Percentiles rank a stretch among this genome's conserved stretches.
Conservation (phyloP, 2,329 filamentous ascomycete genomes). For the Leptodontidium sp. region DNA sequence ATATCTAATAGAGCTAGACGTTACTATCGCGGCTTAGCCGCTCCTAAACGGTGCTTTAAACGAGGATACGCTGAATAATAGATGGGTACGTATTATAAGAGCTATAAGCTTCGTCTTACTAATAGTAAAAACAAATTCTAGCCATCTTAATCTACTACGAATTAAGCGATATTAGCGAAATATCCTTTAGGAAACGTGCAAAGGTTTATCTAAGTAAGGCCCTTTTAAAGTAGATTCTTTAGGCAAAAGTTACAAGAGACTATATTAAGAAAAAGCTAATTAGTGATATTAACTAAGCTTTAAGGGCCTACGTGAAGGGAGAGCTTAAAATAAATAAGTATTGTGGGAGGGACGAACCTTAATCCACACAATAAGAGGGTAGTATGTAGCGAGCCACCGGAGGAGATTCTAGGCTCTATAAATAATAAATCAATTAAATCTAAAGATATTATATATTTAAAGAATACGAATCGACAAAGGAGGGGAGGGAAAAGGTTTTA, state of each 20-base stretch:
- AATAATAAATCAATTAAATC: too few relatives aligned
- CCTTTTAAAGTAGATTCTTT: background rate
- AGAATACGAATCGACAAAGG: too few relatives aligned
- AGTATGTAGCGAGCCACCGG: too few relatives aligned
- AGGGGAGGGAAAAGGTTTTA: too few relatives aligned
- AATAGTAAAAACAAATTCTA: slow-evolving; percentile 4
- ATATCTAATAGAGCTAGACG: background rate
- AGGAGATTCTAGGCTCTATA: too few relatives aligned
- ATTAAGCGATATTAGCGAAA: slow-evolving; percentile 1
- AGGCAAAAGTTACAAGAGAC: background rate
- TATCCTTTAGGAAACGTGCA: slow-evolving; percentile 4
- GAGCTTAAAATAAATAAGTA: background rate
- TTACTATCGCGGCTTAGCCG: background rate
- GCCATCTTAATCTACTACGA: slow-evolving; percentile 6
- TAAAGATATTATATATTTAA: too few relatives aligned
- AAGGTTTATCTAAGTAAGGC: background rate
- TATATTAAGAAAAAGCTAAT: background rate
- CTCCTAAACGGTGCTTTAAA: background rate
- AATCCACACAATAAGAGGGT: too few relatives aligned
- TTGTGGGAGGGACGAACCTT: too few relatives aligned
- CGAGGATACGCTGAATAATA: background rate
- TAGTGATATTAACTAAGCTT: background rate
- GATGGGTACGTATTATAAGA: background rate
- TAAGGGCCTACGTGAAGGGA: background rate
- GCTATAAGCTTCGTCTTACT: background rate